Evolutionary conservation across 2,329 filamentous ascomycete genomes (phyloP), one percentile per base, ranked within the genome.

Genomic region (Microcyclospora tardicrescens): DNA sequence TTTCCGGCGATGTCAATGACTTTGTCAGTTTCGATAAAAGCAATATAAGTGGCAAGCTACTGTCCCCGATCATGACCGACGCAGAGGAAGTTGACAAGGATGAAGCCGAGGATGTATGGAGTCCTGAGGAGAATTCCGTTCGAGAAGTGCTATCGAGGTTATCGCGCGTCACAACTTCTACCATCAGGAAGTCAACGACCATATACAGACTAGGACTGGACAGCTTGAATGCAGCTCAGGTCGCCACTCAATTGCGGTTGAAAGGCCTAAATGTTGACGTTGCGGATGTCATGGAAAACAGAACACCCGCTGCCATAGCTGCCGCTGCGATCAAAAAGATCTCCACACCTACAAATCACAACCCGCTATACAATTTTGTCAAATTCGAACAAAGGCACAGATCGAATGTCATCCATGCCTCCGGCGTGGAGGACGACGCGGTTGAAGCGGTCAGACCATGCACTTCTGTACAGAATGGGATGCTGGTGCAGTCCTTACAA

Each of bases 121-220:
- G 62, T 2, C 45, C 62, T 1, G 49, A 64, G 0, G 77, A 84
- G 50, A 46, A 47, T 0, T 50, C 54, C 3, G 65, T 86, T 29
- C 71, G 77, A 4, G 52, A 66, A 0, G 64, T 76, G 0, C 58
- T 87, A 13, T 68, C 74, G 0, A 61, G 61, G 6, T 66, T 91
- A 16, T 77, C 81, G 1, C 62, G 66, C 2, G 59, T 71, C 4
- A 56, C 71, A 0, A 40, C 55, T 2, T 51, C 65, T 0, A 63
- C 61, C 0, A 78, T 94, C 34, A 51, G 56, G 3, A 68, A 67
- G 10, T 55, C 71, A 9, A 84, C 77, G 0, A 85, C 83, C 0
- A 84, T 96, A 35, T 93, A 89, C 51, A 77, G 81, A 41, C 72
- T 94, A n/a, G 89, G 89, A 0, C 65, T 95, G 3, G 87, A 95